Percentiles rank a stretch among this genome's conserved stretches.
phyloP scores from a whole-genome alignment of 208 protist species.

The Leishmania martiniquensis region DNA sequence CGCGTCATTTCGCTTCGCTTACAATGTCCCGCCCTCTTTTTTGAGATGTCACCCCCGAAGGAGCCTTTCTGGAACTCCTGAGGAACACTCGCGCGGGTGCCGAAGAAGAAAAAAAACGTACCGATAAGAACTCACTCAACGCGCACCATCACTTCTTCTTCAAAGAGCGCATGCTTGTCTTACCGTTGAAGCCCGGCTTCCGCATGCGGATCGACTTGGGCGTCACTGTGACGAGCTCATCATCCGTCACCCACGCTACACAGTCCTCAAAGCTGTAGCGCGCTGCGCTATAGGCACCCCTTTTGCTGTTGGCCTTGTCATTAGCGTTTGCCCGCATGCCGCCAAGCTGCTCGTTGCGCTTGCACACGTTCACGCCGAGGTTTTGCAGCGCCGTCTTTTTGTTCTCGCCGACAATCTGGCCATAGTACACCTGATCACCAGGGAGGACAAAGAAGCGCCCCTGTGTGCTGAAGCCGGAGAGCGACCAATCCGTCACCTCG shows the following conservation, averaged over 20 bases:
- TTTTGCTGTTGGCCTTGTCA: conserved; percentile 81
- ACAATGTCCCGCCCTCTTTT: neutral
- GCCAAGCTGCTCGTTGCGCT: conserved; percentile 91
- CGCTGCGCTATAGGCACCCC: conserved; percentile 55
- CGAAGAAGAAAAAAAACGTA: too few relatives aligned
- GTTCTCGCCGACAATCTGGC: conserved; percentile 93
- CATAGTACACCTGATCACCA: conserved; percentile 88
- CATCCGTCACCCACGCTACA: conserved; percentile 86
- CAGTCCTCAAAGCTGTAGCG: conserved; percentile 88
- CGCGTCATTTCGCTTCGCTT: neutral
- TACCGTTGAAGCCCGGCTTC: conserved; percentile 89
- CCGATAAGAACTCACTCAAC: neutral
- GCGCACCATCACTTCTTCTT: conserved; percentile 42
- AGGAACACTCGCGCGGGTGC: too few relatives aligned
- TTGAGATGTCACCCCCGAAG: too few relatives aligned
- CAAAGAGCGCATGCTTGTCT: conserved; percentile 83
- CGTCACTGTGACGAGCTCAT: conserved; percentile 92
- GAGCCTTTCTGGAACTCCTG: neutral
- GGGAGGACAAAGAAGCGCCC: conserved; percentile 90
- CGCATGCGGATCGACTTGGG: conserved; percentile 93
- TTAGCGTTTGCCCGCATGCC: conserved; percentile 91
- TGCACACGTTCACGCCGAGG: conserved; percentile 89
- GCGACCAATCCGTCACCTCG: conserved; percentile 87
- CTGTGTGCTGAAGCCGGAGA: conserved; percentile 71
- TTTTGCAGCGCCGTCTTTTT: conserved; percentile 88